Evolutionary conservation across 257 asterid genomes (phyloP).

Genomic region (Linderniella brevidens): DNA sequence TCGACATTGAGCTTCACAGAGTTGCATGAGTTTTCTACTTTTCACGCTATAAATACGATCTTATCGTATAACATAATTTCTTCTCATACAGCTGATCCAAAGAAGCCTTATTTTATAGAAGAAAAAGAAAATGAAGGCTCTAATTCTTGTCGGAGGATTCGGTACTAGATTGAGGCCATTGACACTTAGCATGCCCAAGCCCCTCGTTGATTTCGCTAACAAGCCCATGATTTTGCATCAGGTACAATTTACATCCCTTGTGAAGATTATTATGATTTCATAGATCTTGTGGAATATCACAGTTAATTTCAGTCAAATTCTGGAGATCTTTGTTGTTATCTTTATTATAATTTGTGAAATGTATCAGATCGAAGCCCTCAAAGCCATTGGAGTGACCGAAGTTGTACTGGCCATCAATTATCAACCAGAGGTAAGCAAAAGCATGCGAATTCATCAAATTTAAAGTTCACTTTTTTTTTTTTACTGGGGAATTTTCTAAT

Average conservation of each 20-base stretch:
- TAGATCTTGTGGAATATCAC: too few species aligned
- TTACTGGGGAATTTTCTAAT: too few species aligned
- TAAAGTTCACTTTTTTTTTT: too few species aligned
- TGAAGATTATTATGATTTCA: neutral
- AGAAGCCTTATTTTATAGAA: too few species aligned
- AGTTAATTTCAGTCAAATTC: too few species aligned
- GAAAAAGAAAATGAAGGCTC: constrained; percentile 58
- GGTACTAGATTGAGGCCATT: constrained; percentile 95
- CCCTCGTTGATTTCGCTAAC: constrained; percentile 94
- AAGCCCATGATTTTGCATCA: constrained; percentile 99
- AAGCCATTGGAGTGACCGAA: constrained; percentile 83
- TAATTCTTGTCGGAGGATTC: constrained; percentile 91
- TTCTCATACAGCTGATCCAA: too few species aligned
- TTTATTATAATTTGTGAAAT: neutral
- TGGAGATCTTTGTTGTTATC: neutral
- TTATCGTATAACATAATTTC: too few species aligned
- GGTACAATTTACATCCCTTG: constrained; percentile 24
- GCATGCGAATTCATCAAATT: constrained; percentile 1
- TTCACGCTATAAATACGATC: too few species aligned
- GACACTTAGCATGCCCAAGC: constrained; percentile 85
- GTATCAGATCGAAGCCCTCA: constrained; percentile 74
- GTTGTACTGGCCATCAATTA: constrained; percentile 89
- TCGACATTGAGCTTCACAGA: too few species aligned
- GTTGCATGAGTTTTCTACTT: too few species aligned
- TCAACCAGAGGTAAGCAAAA: constrained; percentile 67